These are phyloP conservation scores for Talaromyces nanjingensis DNA, from an alignment of 495 filamentous ascomycete genomes.

Conservation along the genomic window DNA sequence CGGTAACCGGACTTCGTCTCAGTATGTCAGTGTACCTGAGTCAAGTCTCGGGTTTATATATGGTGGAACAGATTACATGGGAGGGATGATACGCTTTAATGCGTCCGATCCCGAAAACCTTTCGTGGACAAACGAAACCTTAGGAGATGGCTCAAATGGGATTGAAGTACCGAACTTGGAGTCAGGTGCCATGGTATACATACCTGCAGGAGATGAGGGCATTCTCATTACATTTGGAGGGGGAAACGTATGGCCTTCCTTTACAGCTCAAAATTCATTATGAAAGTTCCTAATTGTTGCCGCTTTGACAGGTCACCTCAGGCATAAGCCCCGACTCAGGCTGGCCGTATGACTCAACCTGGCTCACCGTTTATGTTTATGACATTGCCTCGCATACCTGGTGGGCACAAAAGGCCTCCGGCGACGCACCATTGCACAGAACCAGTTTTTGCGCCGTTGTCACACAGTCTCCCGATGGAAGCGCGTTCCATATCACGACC, in stretches of 20 bases:
- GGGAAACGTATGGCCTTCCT: constrained; percentile 8
- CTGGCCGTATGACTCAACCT: constrained; percentile 11
- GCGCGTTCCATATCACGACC: no score
- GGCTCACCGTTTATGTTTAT: constrained; percentile 11
- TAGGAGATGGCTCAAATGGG: constrained; percentile 9
- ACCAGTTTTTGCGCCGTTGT: no score
- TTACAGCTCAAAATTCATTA: not conserved
- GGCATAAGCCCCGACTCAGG: constrained; percentile 12
- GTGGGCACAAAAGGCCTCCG: constrained; percentile 1
- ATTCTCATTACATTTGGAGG: constrained; percentile 14
- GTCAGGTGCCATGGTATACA: constrained; percentile 11
- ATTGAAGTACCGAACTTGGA: constrained; percentile 10
- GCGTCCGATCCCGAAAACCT: constrained; percentile 10
- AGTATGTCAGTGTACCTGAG: no score
- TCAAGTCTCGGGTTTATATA: no score
- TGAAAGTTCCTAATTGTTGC: not conserved
- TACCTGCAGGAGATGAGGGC: constrained; percentile 12
- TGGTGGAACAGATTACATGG: constrained; percentile 6
- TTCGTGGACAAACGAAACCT: constrained; percentile 12
- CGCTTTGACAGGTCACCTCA: constrained; percentile 8
- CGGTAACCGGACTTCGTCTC: no score
- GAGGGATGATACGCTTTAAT: constrained; percentile 13
- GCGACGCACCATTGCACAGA: no score
- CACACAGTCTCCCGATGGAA: no score
- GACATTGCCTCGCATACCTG: constrained; percentile 14